These are phyloP conservation scores for Mucor circinelloides DNA, from an alignment of 371 early-diverging fungal genomes.

Conservation along the genomic window DNA sequence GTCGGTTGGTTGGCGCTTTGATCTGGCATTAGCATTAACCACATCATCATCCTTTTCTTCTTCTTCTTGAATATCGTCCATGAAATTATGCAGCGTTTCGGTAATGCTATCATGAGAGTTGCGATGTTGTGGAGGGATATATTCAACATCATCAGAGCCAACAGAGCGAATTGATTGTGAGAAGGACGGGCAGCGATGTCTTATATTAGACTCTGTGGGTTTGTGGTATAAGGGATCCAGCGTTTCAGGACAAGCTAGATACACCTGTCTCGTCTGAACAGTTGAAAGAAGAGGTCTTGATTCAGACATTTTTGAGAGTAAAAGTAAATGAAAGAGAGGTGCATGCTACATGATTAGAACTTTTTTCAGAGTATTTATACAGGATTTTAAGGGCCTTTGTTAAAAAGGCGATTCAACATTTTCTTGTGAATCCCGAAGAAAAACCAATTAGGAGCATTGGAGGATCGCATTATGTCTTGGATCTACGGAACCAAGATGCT, in stretches of 20 bases:
- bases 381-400: neutral
- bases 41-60: neutral
- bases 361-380: neutral
- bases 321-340: neutral
- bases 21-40: neutral
- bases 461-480: neutral
- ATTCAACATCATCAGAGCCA: neutral
- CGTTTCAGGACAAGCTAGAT: constrained; percentile 6
- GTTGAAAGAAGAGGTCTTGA: constrained; percentile 7
- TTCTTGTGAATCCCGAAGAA: neutral
- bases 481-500: neutral
- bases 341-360: neutral
- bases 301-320: neutral
- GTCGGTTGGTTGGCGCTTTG: neutral
- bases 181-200: neutral
- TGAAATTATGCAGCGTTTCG: neutral
- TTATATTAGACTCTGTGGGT: neutral
- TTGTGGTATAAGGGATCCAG: constrained; percentile 3
- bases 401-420: neutral
- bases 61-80: neutral
- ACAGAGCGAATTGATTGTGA: neutral
- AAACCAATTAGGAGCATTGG: neutral
- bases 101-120: neutral
- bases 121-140: neutral
- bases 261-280: constrained; percentile 6